Percentiles rank a stretch among this genome's conserved stretches.
Evolutionary conservation across 225 moss, liverwort and hornwort species (phyloP).

Genomic region (Neckera pumila): DNA sequence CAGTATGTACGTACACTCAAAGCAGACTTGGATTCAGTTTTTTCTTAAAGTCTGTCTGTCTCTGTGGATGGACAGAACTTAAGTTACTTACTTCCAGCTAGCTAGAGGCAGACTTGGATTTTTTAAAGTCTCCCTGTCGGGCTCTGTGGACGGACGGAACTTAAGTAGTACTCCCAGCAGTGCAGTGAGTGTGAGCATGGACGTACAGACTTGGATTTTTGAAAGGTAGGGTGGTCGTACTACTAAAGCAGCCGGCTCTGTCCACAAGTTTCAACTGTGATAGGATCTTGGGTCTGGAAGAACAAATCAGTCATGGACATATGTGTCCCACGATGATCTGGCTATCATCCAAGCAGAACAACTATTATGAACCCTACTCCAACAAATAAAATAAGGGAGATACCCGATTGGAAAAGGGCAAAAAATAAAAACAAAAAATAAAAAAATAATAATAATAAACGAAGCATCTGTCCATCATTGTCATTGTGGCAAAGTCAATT

Average conservation of each 20-base stretch:
- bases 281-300: neutral
- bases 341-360: neutral
- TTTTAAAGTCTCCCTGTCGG: neutral
- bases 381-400: no score
- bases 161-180: neutral
- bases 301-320: neutral
- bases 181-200: neutral
- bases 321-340: neutral
- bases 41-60: no score
- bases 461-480: neutral
- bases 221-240: neutral
- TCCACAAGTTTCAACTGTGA: neutral
- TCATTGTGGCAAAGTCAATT: neutral
- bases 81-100: no score
- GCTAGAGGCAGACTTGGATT: no score
- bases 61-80: neutral
- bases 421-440: no score
- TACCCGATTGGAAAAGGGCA: no score
- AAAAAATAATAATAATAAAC: no score
- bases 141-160: neutral
- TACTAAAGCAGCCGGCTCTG: neutral
- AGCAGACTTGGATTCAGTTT: no score
- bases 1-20: no score
- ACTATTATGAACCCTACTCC: neutral
- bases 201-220: neutral